phyloP scores from a whole-genome alignment of 2,329 filamentous ascomycete genomes.

The Magnaporthiopsis rhizophila region DNA sequence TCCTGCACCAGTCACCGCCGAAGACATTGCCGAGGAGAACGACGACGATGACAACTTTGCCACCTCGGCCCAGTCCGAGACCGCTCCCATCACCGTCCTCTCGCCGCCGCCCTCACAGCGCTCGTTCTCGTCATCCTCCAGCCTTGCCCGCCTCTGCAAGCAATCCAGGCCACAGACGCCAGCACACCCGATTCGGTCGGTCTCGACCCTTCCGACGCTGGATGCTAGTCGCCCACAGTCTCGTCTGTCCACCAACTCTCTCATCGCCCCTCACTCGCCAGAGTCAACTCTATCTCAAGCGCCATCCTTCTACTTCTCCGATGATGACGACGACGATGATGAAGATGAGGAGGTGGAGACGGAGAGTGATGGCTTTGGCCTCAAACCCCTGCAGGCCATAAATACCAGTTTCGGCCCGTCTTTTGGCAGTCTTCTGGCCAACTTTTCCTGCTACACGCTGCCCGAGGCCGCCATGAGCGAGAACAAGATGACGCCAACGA shows the following conservation, averaged over 20 bases:
- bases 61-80: conserved; percentile 39
- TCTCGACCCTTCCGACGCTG: conserved; percentile 9
- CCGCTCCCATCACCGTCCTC: conserved; percentile 33
- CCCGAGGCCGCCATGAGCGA: conserved; percentile 19
- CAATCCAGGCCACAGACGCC: conserved; percentile 8
- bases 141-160: background rate
- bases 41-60: conserved; percentile 59
- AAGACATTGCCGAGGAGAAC: conserved; percentile 39
- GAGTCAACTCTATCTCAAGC: conserved; percentile 28
- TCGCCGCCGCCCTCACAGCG: conserved; percentile 46
- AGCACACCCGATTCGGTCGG: conserved; percentile 5
- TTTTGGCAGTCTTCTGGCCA: conserved; percentile 18
- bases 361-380: conserved; percentile 27
- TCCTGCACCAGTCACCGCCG: conserved; percentile 30
- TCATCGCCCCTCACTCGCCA: conserved; percentile 22
- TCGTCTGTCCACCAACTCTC: conserved; percentile 20
- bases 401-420: conserved; percentile 8
- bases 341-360: conserved; percentile 31
- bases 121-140: conserved; percentile 20
- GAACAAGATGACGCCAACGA: background rate
- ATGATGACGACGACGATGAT: conserved; percentile 26
- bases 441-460: conserved; percentile 39
- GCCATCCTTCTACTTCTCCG: conserved; percentile 38
- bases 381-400: conserved; percentile 16
- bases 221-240: conserved; percentile 5